phyloP scores from a whole-genome alignment of 2,329 filamentous ascomycete genomes.

The Scedosporium dehoogii region DNA sequence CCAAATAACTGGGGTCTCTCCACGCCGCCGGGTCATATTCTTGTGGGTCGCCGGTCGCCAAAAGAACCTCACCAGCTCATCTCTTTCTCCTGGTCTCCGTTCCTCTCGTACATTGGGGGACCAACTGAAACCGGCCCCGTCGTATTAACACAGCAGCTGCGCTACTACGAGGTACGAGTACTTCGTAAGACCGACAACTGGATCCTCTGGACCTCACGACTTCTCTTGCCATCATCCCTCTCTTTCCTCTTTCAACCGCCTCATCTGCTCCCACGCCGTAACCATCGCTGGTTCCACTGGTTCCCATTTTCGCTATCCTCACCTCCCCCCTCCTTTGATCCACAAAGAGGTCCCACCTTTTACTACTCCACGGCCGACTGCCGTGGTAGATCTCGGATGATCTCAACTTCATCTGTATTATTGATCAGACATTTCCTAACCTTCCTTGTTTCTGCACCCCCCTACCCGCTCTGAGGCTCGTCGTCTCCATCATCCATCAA shows the following conservation, averaged over 20 bases:
- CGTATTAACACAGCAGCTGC: not conserved
- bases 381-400: slow-evolving; percentile 6
- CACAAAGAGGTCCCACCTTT: not conserved
- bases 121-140: not conserved
- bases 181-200: not conserved
- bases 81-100: not conserved
- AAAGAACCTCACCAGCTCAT: not conserved
- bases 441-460: not conserved
- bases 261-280: not conserved
- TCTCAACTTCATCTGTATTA: not conserved
- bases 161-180: no score
- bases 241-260: not conserved
- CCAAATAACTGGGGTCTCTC: no score
- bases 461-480: not conserved
- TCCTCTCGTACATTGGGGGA: not conserved
- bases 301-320: not conserved
- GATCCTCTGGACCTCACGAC: not conserved
- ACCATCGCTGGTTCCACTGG: not conserved
- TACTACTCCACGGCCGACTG: not conserved
- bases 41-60: not conserved
- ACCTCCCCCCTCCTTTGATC: not conserved
- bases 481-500: not conserved
- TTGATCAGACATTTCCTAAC: not conserved
- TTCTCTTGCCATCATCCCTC: not conserved
- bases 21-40: not conserved